A percentile compares a stretch with the other conserved stretches of the same genome.
phyloP scores from a whole-genome alignment of 192 early-diverging fungal genomes.

The Podila epigama region DNA sequence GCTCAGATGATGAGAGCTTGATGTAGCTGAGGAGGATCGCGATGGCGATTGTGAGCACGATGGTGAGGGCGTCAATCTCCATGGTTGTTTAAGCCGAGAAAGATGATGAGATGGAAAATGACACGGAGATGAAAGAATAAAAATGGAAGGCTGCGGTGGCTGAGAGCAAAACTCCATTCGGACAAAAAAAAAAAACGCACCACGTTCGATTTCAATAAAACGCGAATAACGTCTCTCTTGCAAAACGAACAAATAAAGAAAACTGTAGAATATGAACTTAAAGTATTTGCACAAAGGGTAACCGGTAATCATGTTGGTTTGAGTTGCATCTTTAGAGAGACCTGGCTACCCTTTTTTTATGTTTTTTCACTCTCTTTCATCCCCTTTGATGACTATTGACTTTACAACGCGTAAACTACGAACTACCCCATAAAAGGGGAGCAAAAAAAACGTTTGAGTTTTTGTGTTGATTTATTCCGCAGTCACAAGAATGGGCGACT shows the following conservation, averaged over 20 bases:
- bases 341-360: too few relatives aligned
- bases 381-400: too few relatives aligned
- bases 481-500: too few relatives aligned
- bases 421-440: too few relatives aligned
- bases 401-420: too few relatives aligned
- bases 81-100: conserved; percentile 7
- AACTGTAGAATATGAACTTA: neutral
- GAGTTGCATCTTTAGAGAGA: too few relatives aligned
- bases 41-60: conserved; percentile 52
- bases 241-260: neutral
- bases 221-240: neutral
- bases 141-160: neutral
- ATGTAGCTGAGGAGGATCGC: conserved; percentile 40
- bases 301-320: too few relatives aligned
- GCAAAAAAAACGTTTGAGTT: too few relatives aligned
- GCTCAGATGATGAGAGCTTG: conserved; percentile 41
- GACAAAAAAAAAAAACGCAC: neutral
- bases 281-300: too few relatives aligned
- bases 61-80: conserved; percentile 60
- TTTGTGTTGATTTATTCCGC: too few relatives aligned
- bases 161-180: too few relatives aligned
- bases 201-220: neutral
- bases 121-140: neutral
- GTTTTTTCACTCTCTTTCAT: too few relatives aligned
- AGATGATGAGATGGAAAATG: neutral